These are phyloP conservation scores for Pachysolen tannophilus DNA, from an alignment of 805 yeast species.

Conservation along the genomic window DNA sequence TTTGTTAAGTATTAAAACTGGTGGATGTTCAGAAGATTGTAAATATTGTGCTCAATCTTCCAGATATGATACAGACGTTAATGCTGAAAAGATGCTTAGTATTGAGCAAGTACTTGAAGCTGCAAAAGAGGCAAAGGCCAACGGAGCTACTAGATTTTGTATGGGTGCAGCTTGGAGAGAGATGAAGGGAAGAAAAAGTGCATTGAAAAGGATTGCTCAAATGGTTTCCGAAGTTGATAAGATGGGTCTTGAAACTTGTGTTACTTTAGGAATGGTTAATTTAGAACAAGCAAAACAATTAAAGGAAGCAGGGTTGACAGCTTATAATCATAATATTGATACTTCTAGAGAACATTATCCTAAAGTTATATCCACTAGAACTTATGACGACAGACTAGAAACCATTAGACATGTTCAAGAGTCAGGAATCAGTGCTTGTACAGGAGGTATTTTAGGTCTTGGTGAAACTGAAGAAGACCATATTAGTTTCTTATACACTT, in stretches of 20 bases:
- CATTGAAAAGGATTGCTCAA: constrained; percentile 48
- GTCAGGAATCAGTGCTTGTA: constrained; percentile 62
- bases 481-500: constrained; percentile 55
- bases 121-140: constrained; percentile 56
- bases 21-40: constrained; percentile 80
- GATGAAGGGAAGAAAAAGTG: constrained; percentile 70
- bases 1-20: constrained; percentile 64
- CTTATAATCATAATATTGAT: constrained; percentile 76
- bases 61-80: constrained; percentile 60
- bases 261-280: constrained; percentile 72
- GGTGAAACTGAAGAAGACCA: constrained; percentile 73
- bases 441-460: constrained; percentile 75
- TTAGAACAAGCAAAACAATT: constrained; percentile 53
- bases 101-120: constrained; percentile 56
- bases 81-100: constrained; percentile 56
- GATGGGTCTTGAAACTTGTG: constrained; percentile 70
- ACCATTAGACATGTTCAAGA: constrained; percentile 58
- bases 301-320: constrained; percentile 67
- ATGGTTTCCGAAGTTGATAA: constrained; percentile 62
- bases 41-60: constrained; percentile 75
- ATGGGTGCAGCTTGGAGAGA: constrained; percentile 90
- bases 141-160: constrained; percentile 74
- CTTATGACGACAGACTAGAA: constrained; percentile 61
- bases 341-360: constrained; percentile 74
- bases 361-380: constrained; percentile 60